Conservation (phyloP, 2,329 filamentous ascomycete genomes). For the Trichoderma asperellum region DNA sequence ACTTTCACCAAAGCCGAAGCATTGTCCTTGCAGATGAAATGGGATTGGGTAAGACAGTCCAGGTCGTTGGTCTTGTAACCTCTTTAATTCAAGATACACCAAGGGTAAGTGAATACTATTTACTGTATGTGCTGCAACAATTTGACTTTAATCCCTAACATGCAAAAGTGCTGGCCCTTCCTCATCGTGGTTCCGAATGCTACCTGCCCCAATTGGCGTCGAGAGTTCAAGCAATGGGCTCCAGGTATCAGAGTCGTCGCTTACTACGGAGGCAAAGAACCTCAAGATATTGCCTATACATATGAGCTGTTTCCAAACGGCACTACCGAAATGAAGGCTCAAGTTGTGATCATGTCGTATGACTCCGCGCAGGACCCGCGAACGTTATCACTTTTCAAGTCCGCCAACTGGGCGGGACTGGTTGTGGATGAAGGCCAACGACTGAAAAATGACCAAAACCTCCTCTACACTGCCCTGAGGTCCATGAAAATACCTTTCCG, state of each 20-base stretch:
- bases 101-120: conserved; percentile 41
- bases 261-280: conserved; percentile 78
- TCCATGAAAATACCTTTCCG: conserved; percentile 80
- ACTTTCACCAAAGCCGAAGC: conserved; percentile 81
- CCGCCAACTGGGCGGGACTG: conserved; percentile 81
- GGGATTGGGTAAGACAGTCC: conserved; percentile 96
- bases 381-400: conserved; percentile 66
- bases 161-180: conserved; percentile 78
- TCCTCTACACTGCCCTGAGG: conserved; percentile 75
- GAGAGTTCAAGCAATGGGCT: conserved; percentile 93
- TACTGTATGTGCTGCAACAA: not conserved
- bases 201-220: conserved; percentile 96
- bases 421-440: conserved; percentile 95
- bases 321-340: conserved; percentile 73
- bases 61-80: conserved; percentile 82
- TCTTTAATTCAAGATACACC: conserved; percentile 69
- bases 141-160: conserved; percentile 28
- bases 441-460: conserved; percentile 87
- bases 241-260: conserved; percentile 86
- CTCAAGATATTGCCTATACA: conserved; percentile 76
- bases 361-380: conserved; percentile 80
- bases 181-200: conserved; percentile 92
- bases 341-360: conserved; percentile 94
- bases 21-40: conserved; percentile 96
- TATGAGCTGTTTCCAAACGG: conserved; percentile 82